A percentile compares a stretch with the other conserved stretches of the same genome.
Conservation (phyloP, 371 early-diverging fungal genomes). For the Mucor saturninus region DNA sequence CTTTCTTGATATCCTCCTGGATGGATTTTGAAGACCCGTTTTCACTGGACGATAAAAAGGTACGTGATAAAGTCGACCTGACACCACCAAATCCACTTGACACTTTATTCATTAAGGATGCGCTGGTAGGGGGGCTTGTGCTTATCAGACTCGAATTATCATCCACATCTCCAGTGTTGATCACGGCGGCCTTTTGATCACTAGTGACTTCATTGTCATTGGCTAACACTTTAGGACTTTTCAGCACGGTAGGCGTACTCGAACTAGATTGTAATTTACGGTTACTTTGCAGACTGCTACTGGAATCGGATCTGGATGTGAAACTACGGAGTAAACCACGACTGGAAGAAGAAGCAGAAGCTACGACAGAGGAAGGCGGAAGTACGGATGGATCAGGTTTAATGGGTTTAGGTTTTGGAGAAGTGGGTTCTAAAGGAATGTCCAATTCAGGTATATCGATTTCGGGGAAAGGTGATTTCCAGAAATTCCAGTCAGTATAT, state of each 20-base stretch:
- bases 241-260: conserved; percentile 15
- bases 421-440: conserved; percentile 31
- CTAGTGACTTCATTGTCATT: conserved; percentile 6
- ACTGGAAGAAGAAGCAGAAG: conserved; percentile 15
- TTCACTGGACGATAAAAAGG: conserved; percentile 32
- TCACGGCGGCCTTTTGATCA: conserved; percentile 16
- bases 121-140: conserved; percentile 15
- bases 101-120: conserved; percentile 34
- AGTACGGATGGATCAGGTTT: conserved; percentile 41
- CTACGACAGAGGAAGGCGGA: conserved; percentile 29
- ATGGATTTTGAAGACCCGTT: conserved; percentile 13
- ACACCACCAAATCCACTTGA: conserved; percentile 27
- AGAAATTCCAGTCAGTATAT: conserved; percentile 89
- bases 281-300: conserved; percentile 2
- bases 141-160: conserved; percentile 1
- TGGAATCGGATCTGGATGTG: conserved; percentile 32
- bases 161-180: not conserved
- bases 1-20: conserved; percentile 2
- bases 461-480: conserved; percentile 67
- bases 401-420: conserved; percentile 44
- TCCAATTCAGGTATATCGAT: conserved; percentile 61
- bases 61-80: conserved; percentile 41
- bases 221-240: conserved; percentile 8
- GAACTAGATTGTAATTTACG: conserved; percentile 4
- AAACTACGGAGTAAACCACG: conserved; percentile 44